phyloP scores from a whole-genome alignment of 1,284 basidiomycete genomes.

The Tetrapyrgos nigripes region DNA sequence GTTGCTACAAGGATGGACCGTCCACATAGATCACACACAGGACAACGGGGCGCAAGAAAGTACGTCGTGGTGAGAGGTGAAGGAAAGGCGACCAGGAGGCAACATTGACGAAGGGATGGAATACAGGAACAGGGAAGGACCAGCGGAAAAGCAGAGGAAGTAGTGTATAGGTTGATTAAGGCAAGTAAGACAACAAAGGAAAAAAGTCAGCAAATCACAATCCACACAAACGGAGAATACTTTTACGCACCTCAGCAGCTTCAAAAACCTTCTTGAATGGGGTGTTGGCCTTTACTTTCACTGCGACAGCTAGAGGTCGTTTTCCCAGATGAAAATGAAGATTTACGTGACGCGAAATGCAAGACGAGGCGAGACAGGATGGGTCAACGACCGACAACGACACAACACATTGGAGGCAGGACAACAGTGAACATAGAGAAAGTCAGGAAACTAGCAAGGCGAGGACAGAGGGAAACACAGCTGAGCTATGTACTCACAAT shows the following conservation, averaged over 20 bases:
- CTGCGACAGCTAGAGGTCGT: constrained; percentile 44
- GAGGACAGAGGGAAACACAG: background rate
- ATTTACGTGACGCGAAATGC: constrained; percentile 1
- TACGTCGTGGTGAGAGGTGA: too few relatives aligned
- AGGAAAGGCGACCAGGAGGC: too few relatives aligned
- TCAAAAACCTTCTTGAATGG: constrained; percentile 71
- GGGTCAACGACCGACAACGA: background rate
- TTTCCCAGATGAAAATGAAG: constrained; percentile 41
- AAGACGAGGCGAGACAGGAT: background rate
- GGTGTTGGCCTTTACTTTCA: constrained; percentile 69
- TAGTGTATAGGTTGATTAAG: background rate
- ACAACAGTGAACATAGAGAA: background rate
- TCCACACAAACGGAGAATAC: too few relatives aligned
- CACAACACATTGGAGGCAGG: too few relatives aligned
- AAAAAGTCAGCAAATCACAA: background rate
- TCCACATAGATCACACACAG: too few relatives aligned
- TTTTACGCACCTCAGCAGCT: constrained; percentile 64
- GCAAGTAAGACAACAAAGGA: too few relatives aligned
- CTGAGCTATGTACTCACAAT: constrained; percentile 37
- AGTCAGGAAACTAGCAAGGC: background rate
- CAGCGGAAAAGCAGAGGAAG: background rate
- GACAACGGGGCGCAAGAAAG: too few relatives aligned
- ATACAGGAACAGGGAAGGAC: constrained; percentile 1
- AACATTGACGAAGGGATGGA: background rate
- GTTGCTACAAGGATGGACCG: constrained; percentile 50